phyloP scores from a whole-genome alignment of 345 rosid genomes.

The Aurinia saxatilis region DNA sequence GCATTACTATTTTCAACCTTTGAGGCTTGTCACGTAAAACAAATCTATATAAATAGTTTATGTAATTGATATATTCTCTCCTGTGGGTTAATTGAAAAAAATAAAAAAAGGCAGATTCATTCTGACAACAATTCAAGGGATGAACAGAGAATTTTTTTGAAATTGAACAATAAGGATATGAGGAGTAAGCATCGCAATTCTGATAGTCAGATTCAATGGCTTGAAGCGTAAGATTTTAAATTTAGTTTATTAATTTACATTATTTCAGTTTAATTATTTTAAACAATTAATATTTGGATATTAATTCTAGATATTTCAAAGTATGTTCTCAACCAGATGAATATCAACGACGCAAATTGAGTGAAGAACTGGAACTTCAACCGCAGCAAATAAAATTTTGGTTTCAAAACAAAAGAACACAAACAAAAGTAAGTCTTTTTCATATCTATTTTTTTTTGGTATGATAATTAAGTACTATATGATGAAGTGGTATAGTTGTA shows the following conservation, averaged over 20 bases:
- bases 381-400: conserved; percentile 70
- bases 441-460: too few species aligned
- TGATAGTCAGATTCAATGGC: conserved; percentile 36
- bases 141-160: conserved; percentile 28
- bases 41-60: conserved; percentile 10
- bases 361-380: conserved; percentile 46
- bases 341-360: conserved; percentile 40
- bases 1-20: too few species aligned
- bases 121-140: conserved; percentile 36
- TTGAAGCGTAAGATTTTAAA: conserved; percentile 65
- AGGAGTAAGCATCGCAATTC: conserved; percentile 46
- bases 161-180: background rate
- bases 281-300: background rate
- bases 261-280: too few species aligned
- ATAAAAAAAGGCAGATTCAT: conserved; percentile 12
- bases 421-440: conserved; percentile 61
- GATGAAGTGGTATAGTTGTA: too few species aligned
- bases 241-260: too few species aligned
- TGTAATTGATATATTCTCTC: background rate
- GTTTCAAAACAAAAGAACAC: conserved; percentile 85
- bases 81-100: background rate
- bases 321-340: conserved; percentile 80
- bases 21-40: too few species aligned
- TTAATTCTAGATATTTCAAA: conserved; percentile 49
- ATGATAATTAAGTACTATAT: too few species aligned